phyloP scores from a whole-genome alignment of 805 yeast species.

The Yarrowia sp. region DNA sequence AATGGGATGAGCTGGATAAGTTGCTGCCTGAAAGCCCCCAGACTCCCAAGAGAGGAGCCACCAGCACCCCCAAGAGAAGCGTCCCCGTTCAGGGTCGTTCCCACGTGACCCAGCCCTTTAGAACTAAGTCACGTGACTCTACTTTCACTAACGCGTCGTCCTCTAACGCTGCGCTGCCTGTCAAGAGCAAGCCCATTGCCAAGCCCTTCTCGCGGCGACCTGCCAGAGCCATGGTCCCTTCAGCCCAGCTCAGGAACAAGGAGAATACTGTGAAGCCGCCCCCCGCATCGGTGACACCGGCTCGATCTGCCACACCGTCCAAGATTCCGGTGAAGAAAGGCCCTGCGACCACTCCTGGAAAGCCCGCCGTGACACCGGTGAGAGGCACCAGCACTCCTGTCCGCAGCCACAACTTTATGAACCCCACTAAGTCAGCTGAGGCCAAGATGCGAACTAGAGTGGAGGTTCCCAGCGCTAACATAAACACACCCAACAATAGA shows the following conservation, averaged over 20 bases:
- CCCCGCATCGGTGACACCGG: neutral
- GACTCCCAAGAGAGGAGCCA: neutral
- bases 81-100: neutral
- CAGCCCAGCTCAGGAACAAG: neutral
- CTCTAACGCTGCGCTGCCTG: neutral
- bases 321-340: neutral
- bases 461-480: neutral
- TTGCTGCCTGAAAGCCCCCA: neutral
- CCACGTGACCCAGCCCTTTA: neutral
- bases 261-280: neutral
- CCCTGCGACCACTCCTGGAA: neutral
- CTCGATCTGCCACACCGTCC: neutral
- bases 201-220: conserved; percentile 7
- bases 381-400: neutral
- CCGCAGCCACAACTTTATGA: neutral
- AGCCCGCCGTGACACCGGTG: neutral
- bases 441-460: neutral
- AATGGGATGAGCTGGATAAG: neutral
- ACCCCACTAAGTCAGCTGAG: conserved; percentile 7
- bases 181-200: neutral
- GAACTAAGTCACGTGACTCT: too few species aligned
- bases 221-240: neutral
- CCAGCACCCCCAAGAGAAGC: neutral
- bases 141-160: neutral
- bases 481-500: neutral